Conservation (phyloP, 768 basidiomycete genomes). For the Hericium coralloides region DNA sequence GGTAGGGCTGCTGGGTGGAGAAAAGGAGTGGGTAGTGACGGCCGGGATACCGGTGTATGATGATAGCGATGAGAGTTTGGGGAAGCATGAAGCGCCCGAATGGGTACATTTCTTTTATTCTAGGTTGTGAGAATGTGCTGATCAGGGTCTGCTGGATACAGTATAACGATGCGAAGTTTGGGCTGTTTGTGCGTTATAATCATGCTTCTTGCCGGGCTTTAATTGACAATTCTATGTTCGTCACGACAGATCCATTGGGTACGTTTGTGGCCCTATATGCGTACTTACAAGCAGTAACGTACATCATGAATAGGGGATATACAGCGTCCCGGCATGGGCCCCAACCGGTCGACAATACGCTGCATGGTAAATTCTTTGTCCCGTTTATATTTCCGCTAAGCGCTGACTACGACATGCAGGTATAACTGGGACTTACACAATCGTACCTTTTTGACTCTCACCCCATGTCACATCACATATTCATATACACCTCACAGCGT, state of each 20-base stretch:
- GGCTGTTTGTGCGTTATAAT: background rate
- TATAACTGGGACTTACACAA: background rate
- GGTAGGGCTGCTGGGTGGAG: background rate
- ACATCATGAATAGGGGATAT: constrained; percentile 24
- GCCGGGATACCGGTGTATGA: constrained; percentile 34
- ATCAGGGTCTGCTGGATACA: background rate
- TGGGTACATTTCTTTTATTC: background rate
- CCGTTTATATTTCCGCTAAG: background rate
- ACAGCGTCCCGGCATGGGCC: constrained; percentile 38
- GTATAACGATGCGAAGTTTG: background rate
- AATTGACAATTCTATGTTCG: too few species aligned
- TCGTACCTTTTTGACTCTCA: background rate
- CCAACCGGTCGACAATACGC: constrained; percentile 26
- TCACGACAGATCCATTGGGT: background rate
- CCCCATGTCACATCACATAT: too few species aligned
- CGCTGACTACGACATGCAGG: background rate
- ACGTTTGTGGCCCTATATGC: background rate
- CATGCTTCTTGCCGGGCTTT: too few species aligned
- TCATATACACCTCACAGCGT: too few species aligned
- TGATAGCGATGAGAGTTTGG: constrained; percentile 26
- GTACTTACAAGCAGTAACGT: too few species aligned
- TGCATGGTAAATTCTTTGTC: constrained; percentile 31
- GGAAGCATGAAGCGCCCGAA: constrained; percentile 30
- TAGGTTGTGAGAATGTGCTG: background rate
- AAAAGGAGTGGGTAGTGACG: constrained; percentile 25